phyloP scores from a whole-genome alignment of 2,329 filamentous ascomycete genomes.

The Zalaria obscura region DNA sequence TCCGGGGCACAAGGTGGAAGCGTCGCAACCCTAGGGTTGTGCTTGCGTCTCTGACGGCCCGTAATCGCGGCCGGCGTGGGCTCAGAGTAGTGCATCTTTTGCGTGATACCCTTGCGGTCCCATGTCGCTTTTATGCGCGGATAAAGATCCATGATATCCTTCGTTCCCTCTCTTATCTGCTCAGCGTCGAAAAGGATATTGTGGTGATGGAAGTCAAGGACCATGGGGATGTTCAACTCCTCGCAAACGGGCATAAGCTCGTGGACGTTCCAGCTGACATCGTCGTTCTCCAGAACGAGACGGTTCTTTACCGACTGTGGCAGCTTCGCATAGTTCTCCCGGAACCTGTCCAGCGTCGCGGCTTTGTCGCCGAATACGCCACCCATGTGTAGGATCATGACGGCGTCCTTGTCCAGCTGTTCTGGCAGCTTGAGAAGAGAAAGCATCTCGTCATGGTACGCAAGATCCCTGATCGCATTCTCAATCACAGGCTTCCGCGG shows the following conservation, averaged over 20 bases:
- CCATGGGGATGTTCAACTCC: conserved; percentile 83
- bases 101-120: conserved; percentile 68
- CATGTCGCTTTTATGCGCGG: conserved; percentile 72
- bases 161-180: conserved; percentile 66
- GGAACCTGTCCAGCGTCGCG: conserved; percentile 65
- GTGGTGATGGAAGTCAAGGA: conserved; percentile 89
- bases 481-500: conserved; percentile 64
- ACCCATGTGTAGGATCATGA: conserved; percentile 92
- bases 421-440: conserved; percentile 60
- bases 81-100: conserved; percentile 97
- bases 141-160: conserved; percentile 62
- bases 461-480: conserved; percentile 65
- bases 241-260: conserved; percentile 82
- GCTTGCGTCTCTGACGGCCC: conserved; percentile 64
- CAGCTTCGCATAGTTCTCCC: conserved; percentile 55
- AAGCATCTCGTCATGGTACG: conserved; percentile 80
- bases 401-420: conserved; percentile 69
- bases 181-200: conserved; percentile 75
- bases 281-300: conserved; percentile 85
- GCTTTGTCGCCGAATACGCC: conserved; percentile 78
- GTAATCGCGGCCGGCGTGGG: conserved; percentile 64
- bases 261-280: conserved; percentile 84
- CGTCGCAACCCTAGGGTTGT: conserved; percentile 63
- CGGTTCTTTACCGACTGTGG: conserved; percentile 61
- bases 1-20: conserved; percentile 68